Evolutionary conservation across 257 asterid genomes (phyloP), one percentile per base, ranked within the genome.

Genomic region (Fraxinus cuspidata): DNA sequence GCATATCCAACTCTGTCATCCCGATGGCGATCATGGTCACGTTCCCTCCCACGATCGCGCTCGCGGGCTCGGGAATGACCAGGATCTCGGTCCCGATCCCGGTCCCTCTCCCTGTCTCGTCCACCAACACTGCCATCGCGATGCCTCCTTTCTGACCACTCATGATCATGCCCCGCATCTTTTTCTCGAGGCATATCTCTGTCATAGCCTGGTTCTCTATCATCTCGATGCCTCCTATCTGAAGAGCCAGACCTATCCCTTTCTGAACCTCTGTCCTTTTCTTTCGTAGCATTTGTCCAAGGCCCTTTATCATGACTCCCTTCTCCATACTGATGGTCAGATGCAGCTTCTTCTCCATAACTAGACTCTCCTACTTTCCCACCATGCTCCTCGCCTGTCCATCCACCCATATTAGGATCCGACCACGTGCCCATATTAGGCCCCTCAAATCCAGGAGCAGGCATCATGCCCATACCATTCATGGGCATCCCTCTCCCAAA

Each of bases 401-500:
- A 92, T 78, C 96, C 97, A 15, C 93, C 96, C 90, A 85, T 74
- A 75, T 86, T 93, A 60, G 93, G 83, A 80, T 92, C 99, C 13
- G 83, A 76, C 98, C 98, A 96, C 97, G 89, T 90, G 74, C 97
- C 98, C 81, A 92, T 84, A 76, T 86, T 88, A 67, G 93, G 97
- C 21, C 97, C 98, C 72, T 85, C 97, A 84, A 95, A 82, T 49
- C 96, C 97, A 35, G 91, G 70, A 23, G 78, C 70, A 25, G 94
- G 93, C 97, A 95, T 95, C 96, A 93, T 93, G 34, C 94, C 96
- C 99, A 93, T 95, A 47, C 90, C 89, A 76, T 88, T 92, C 81
- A 92, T 91, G 65, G 92, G 87, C 97, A 95, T 95, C 67, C 98
- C 97, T 69, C 99, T 90, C 32, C 97, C 94, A 44, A 93, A 93